Percentiles rank a stretch among this genome's conserved stretches.
phyloP scores from a whole-genome alignment of 441 rosid genomes.

The Erodium trifolium region DNA sequence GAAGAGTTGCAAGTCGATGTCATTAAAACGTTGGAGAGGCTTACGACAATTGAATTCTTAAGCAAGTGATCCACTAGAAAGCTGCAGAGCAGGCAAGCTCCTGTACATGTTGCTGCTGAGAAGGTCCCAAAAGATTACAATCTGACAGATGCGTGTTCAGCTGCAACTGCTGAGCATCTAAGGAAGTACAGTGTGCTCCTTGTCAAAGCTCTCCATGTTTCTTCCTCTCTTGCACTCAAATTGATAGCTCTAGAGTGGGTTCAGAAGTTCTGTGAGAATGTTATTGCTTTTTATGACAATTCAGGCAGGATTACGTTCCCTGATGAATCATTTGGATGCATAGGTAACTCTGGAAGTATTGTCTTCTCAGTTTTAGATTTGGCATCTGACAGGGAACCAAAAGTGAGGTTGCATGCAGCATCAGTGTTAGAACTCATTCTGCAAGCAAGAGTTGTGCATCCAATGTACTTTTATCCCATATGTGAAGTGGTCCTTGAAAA shows the following conservation, averaged over 20 bases:
- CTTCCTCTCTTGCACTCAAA: conserved; percentile 71
- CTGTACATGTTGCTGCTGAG: conserved; percentile 32
- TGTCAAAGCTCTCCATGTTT: conserved; percentile 53
- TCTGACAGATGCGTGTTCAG: conserved; percentile 28
- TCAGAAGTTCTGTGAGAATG: conserved; percentile 58
- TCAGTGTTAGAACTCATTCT: conserved; percentile 71
- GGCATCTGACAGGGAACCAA: conserved; percentile 80
- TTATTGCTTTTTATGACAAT: conserved; percentile 40
- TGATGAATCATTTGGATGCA: conserved; percentile 44
- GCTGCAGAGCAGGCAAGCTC: conserved; percentile 26
- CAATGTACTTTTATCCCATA: conserved; percentile 45
- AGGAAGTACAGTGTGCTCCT: conserved; percentile 48
- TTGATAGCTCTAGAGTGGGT: conserved; percentile 66
- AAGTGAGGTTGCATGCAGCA: conserved; percentile 70
- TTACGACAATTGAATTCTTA: conserved; percentile 62
- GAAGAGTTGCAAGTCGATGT: conserved; percentile 75
- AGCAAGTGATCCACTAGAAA: conserved; percentile 43
- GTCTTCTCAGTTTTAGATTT: conserved; percentile 60
- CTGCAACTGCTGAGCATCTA: conserved; percentile 48
- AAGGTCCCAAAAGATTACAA: conserved; percentile 23
- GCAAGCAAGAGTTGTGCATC: conserved; percentile 60
- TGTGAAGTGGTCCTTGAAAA: conserved; percentile 67
- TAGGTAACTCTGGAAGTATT: conserved; percentile 40
- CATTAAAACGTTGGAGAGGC: conserved; percentile 57
- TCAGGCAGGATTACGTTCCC: conserved; percentile 29